Evolutionary conservation across 768 basidiomycete genomes (phyloP), one percentile per base, ranked within the genome.

Genomic region (Phallus indusiatus): DNA sequence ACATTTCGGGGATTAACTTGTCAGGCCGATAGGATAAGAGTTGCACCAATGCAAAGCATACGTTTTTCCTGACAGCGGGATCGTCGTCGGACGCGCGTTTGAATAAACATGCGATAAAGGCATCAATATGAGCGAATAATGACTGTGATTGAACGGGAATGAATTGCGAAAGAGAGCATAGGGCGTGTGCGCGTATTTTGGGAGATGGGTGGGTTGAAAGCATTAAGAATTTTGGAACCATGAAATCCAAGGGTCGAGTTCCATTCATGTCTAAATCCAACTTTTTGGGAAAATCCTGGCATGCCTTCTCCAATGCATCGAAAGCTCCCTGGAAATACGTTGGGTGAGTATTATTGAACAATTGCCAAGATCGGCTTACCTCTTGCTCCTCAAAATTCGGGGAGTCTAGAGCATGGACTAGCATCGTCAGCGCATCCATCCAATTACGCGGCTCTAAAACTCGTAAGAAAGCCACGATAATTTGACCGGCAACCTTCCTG

Each of bases 261-360:
- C 95, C 95, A 66, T 85, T 85, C 67, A 98, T 90, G 62, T 94
- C 89, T 62, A 97, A 81, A 72, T 96, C 92, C 74, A 97, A 81
- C 76, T 95, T 94, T 63, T 90, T 83, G 17, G 96, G 94, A 63
- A 91, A 94, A 69, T 99, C 96, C 71, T 98, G 93, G 72, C 93
- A 95, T 55, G 95, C 88, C 71, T 96, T 96, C 72, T 91, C 88
- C 36, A 98, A 80, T 1, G 93, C 86, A 69, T 91, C 89, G 74
- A 98, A 97, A 12, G 93, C 90, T 51, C 90, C 90, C 95, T 88
- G 63, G 20, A 33, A 57, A 62, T 55, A 56, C 50, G 53, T 61
- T 24, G 53, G 22, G 42, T 36, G 61, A 2, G 10, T 17, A 36
- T 34, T 16, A 20, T 51, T 21, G 28, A 28, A 28, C 20, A 37